Conservation (phyloP, 805 yeast species). For the Ogataea angusta region DNA sequence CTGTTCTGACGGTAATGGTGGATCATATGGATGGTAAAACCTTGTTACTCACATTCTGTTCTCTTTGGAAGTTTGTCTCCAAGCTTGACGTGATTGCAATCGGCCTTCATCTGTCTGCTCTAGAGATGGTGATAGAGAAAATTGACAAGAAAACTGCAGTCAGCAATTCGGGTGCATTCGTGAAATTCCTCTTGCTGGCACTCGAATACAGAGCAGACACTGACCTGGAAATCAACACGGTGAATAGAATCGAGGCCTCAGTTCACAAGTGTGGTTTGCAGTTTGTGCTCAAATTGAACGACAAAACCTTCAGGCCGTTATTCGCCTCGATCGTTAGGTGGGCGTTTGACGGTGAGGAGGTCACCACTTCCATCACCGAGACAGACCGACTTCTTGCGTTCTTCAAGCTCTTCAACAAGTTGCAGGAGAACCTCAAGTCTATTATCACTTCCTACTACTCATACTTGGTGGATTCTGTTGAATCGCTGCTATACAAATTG, state of each 20-base stretch:
- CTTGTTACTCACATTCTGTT: constrained; percentile 58
- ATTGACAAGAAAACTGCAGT: constrained; percentile 75
- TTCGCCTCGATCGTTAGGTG: constrained; percentile 85
- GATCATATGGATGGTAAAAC: constrained; percentile 65
- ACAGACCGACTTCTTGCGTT: constrained; percentile 65
- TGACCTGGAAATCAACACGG: constrained; percentile 64
- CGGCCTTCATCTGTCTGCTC: constrained; percentile 65
- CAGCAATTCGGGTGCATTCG: constrained; percentile 62
- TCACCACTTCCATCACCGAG: constrained; percentile 44
- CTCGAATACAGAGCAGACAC: constrained; percentile 67
- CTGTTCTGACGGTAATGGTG: constrained; percentile 58
- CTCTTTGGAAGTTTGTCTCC: constrained; percentile 53
- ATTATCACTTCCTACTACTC: constrained; percentile 87
- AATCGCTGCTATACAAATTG: constrained; percentile 50
- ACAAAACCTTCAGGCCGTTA: constrained; percentile 87
- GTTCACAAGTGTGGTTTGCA: constrained; percentile 69
- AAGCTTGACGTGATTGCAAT: constrained; percentile 45
- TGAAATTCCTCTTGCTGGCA: constrained; percentile 63
- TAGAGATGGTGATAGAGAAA: constrained; percentile 63
- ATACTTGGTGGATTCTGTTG: constrained; percentile 75
- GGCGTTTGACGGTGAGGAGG: constrained; percentile 86
- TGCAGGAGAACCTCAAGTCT: constrained; percentile 80
- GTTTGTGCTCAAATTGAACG: constrained; percentile 87
- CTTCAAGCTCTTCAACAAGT: constrained; percentile 78
- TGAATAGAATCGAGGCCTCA: constrained; percentile 76